Evolutionary conservation across 345 rosid genomes (phyloP), one percentile per base, ranked within the genome.

Genomic region (Gossypium mustelinum): DNA sequence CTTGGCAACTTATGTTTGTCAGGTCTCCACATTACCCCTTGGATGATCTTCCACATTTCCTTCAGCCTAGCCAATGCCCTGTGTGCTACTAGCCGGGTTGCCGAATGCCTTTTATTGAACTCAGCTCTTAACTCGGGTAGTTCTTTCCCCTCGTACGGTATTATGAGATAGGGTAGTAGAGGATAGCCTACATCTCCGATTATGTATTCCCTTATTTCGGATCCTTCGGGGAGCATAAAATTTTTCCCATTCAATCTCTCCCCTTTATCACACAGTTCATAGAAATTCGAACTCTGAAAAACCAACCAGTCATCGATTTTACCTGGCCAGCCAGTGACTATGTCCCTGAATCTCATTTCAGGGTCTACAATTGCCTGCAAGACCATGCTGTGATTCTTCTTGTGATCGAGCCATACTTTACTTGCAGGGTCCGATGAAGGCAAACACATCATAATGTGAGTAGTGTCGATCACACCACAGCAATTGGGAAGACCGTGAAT

Each of bases 291-390:
- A 65, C 78, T 85, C 73, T 77, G 83, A 74, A 87, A 87, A 29
- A 87, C 79, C 45, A 72, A 65, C 71, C 61, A 45, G 39, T 86
- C 90, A 43, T 81, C 83, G 79, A 86, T 76, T 79, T 82, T 84
- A 60, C 93, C 93, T 0, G 93, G 91, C 93, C 93, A 87, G 51
- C 93, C 93, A 10, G 88, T 86, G 81, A 89, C 85, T 67, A 89
- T 84, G 76, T 87, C 91, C 14, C 80, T 80, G 82, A 87, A 87
- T 75, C 87, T 84, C 90, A 86, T 83, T n/a, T 83, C 81, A 9
- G 90, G 84, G 80, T 83, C 89, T 43, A 87, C 87, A 24, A 87
- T 81, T 1, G 83, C 90, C 79, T 87, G 93, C 85, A 89, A 70
- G 67, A 87, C 78, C 89, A 89, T 83, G 77, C 89, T 89, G 80